phyloP scores from a whole-genome alignment of 257 asterid species.

The Solanum paucissectum region DNA sequence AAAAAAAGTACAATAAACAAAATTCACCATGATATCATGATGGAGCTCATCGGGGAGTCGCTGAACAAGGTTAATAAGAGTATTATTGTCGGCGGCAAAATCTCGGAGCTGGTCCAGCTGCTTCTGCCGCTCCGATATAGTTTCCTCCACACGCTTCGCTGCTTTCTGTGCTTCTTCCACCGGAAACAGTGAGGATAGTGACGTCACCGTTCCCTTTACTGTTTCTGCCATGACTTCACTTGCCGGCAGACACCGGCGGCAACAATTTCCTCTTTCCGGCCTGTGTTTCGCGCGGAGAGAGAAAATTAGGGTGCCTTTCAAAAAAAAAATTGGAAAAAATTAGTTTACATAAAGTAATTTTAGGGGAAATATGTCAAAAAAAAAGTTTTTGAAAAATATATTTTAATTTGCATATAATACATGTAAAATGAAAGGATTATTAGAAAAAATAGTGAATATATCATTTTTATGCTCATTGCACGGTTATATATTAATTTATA shows the following conservation, averaged over 20 bases:
- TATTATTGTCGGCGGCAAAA: slow-evolving; percentile 46
- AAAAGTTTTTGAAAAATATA: no score
- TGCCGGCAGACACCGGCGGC: neutral
- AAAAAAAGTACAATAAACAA: neutral
- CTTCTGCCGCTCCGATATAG: slow-evolving; percentile 40
- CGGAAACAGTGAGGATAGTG: slow-evolving; percentile 49
- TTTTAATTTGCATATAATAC: no score
- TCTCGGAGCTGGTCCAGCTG: slow-evolving; percentile 42
- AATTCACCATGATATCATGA: slow-evolving; percentile 63
- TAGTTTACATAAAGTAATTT: neutral
- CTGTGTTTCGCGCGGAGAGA: neutral
- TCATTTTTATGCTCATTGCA: no score
- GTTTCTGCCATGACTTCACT: neutral
- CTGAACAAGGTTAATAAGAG: slow-evolving; percentile 62
- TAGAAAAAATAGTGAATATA: no score
- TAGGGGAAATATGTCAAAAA: neutral
- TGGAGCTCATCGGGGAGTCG: slow-evolving; percentile 73
- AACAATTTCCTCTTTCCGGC: neutral
- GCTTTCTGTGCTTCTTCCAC: slow-evolving; percentile 69
- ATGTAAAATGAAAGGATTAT: no score
- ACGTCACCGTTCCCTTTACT: slow-evolving; percentile 53
- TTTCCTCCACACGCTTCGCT: slow-evolving; percentile 51
- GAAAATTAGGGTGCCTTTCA: neutral
- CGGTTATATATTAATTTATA: no score
- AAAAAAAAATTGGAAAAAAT: neutral